A percentile compares a stretch with the other conserved stretches of the same genome.
Conservation (phyloP, 2,329 filamentous ascomycete genomes). For the Aspergillus glaucus region DNA sequence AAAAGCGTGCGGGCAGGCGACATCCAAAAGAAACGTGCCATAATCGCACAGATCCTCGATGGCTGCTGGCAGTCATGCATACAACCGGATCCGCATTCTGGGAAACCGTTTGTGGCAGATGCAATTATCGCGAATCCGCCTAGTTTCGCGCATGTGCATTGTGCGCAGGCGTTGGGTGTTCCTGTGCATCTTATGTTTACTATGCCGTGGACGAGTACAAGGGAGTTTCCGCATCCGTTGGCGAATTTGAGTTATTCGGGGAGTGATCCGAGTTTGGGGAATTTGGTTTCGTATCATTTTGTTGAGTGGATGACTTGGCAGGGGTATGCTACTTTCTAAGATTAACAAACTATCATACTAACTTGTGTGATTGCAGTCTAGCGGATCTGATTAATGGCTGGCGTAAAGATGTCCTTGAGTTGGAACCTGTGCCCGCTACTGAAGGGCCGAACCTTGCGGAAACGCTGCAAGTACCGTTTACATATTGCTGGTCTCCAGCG, state of each 20-base stretch:
- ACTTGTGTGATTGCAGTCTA: constrained; percentile 19
- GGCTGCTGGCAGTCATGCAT: constrained; percentile 38
- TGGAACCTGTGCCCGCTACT: constrained; percentile 34
- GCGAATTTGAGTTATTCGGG: constrained; percentile 39
- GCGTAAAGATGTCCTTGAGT: constrained; percentile 26
- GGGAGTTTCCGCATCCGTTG: constrained; percentile 44
- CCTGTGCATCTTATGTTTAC: constrained; percentile 50
- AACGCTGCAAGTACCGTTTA: constrained; percentile 36
- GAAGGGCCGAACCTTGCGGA: constrained; percentile 33
- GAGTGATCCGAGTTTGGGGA: constrained; percentile 30
- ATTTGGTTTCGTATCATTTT: constrained; percentile 43
- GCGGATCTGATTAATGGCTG: constrained; percentile 45
- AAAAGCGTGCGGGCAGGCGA: constrained; percentile 31
- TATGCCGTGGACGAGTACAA: constrained; percentile 47
- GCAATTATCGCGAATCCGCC: constrained; percentile 52
- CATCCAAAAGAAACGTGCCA: constrained; percentile 22
- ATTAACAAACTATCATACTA: no score
- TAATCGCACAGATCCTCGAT: constrained; percentile 33
- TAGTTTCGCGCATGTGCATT: constrained; percentile 49
- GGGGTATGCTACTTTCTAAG: constrained; percentile 23
- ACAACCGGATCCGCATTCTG: constrained; percentile 20
- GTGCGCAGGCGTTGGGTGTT: constrained; percentile 45
- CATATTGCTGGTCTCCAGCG: constrained; percentile 42
- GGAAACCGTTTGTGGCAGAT: constrained; percentile 46
- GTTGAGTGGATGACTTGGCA: constrained; percentile 49